Evolutionary conservation across 192 early-diverging fungal genomes (phyloP), one percentile per base, ranked within the genome.

Genomic region (Gonapodya prolifera): DNA sequence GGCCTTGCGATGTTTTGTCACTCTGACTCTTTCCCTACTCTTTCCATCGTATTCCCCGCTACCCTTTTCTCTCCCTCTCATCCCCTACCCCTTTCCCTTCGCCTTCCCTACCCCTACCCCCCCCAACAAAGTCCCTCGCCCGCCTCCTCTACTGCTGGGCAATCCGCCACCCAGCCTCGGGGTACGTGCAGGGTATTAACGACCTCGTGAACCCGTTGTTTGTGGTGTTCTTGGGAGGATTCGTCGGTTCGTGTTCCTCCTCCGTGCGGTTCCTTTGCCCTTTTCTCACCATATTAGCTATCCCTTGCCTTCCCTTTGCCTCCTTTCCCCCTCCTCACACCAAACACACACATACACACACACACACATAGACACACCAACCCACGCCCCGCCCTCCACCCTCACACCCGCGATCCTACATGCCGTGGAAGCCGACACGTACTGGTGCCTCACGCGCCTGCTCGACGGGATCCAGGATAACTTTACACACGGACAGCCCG

Each of bases 401-500:
- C 45, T 69, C 45, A n/a, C 8, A 8, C 45, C 45, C 13, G 8
- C 45, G 45, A n/a, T 69, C 13, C 45, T 69, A 35, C 82, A 78
- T 13, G 89, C 90, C 1, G 92, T 95, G 32, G 98, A 99, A 77
- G 95, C 96, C 13, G 98, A 99, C 82, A 89, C 90, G 33, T 99
- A 95, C 84, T 99, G 98, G 98, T 97, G 96, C 80, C 85, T 99
- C 36, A 93, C 94, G 2, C 94, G 95, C 78, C 86, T 99, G 61
- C 80, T 99, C 35, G 98, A 99, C 81, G 96, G 96, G 0, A 99
- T 99, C 80, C 98, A 99, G 85, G 98, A 99, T 81, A 99, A 98
- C 82, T 99, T 97, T 83, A 99, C 95, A 33, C 92, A 92, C 85
- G 92, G 92, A 2, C 98, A 99, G 80, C 96, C 95, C 0, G 98